A percentile compares a stretch with the other conserved stretches of the same genome.
Conservation (phyloP, 306 rosid genomes). For the Lotus japonicus region DNA sequence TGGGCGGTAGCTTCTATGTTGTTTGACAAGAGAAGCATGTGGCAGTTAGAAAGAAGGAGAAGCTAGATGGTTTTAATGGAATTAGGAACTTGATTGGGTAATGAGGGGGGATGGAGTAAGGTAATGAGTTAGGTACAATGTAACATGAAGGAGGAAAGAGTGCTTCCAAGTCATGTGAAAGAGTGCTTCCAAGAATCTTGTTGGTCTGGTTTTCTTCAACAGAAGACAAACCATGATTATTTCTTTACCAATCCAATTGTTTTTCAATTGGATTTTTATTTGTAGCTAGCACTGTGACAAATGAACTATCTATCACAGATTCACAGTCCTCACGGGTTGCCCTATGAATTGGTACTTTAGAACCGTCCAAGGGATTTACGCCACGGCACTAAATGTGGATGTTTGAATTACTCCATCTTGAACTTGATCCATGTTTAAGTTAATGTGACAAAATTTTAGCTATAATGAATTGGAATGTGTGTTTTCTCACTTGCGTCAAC, state of each 20-base stretch:
- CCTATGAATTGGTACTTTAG: not conserved
- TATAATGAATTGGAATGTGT: too few relatives aligned
- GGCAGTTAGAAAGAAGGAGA: slow-evolving; percentile 15
- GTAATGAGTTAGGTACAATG: slow-evolving; percentile 1
- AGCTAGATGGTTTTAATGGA: not conserved
- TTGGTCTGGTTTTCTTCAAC: slow-evolving; percentile 34
- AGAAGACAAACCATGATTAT: slow-evolving; percentile 24
- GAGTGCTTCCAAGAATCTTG: slow-evolving; percentile 21
- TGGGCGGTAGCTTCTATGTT: slow-evolving; percentile 15
- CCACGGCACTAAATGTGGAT: too few relatives aligned
- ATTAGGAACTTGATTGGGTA: not conserved
- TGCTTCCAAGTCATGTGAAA: slow-evolving; percentile 22
- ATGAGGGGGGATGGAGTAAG: not conserved
- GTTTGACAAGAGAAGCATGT: slow-evolving; percentile 18
- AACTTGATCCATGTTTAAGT: too few relatives aligned
- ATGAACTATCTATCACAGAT: not conserved
- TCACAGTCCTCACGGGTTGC: slow-evolving; percentile 22
- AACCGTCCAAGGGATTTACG: too few relatives aligned
- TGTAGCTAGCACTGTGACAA: not conserved
- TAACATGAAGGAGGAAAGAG: not conserved
- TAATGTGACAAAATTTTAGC: too few relatives aligned
- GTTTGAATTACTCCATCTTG: too few relatives aligned
- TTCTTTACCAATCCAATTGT: not conserved
- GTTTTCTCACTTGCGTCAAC: too few relatives aligned
- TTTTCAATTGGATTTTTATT: not conserved